Evolutionary conservation across 139 green algal genomes (phyloP).

Genomic region (Zygnema cylindricum): DNA sequence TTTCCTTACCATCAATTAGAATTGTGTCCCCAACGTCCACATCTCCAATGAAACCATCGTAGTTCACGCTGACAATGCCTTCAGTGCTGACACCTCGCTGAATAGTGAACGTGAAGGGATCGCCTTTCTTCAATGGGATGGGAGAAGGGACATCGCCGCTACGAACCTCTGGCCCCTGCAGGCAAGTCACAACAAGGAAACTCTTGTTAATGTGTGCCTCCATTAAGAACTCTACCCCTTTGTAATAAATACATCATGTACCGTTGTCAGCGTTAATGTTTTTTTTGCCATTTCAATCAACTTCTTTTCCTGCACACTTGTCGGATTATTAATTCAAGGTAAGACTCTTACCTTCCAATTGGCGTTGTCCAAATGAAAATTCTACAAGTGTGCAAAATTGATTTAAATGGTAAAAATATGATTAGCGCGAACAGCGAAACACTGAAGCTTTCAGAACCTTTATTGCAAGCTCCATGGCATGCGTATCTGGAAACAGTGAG

Average conservation of each 20-base stretch:
- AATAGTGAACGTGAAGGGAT: conserved; percentile 64
- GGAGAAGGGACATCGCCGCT: conserved; percentile 61
- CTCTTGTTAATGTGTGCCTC: background rate
- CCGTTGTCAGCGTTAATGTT: no score
- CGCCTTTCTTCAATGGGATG: conserved; percentile 50
- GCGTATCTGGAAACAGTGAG: no score
- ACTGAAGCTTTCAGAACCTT: no score
- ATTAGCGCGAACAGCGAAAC: no score
- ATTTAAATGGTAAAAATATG: no score
- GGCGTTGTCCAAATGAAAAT: no score
- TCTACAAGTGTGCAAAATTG: background rate
- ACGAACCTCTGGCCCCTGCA: conserved; percentile 59
- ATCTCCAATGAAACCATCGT: conserved; percentile 62
- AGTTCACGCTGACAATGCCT: conserved; percentile 64
- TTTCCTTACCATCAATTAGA: conserved; percentile 61
- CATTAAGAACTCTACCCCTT: conserved; percentile 2
- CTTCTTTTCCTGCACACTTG: no score
- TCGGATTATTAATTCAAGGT: no score
- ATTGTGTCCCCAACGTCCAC: conserved; percentile 61
- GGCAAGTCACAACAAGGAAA: background rate
- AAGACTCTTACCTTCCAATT: no score
- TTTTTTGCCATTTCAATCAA: no score
- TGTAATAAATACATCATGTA: background rate
- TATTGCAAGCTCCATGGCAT: no score
- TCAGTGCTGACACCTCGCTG: conserved; percentile 53